These are phyloP conservation scores for Phytophthora europaea DNA, from an alignment of 352 stramenopile genomes.

Conservation along the genomic window DNA sequence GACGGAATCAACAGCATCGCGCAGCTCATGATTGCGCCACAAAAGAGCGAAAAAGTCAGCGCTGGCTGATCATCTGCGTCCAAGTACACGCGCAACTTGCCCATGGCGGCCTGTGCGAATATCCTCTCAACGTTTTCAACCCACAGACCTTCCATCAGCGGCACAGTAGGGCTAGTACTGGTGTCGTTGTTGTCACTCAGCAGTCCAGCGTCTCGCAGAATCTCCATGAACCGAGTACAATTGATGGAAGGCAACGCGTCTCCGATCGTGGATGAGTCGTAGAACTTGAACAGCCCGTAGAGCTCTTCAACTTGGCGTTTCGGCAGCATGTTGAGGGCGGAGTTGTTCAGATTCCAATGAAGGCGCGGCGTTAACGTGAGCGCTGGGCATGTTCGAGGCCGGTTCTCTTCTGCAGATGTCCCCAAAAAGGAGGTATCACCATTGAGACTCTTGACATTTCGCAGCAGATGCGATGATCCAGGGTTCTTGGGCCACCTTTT, in stretches of 20 bases:
- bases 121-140: conserved; percentile 44
- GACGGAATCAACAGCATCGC: conserved; percentile 45
- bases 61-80: conserved; percentile 59
- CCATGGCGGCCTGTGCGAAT: conserved; percentile 66
- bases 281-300: conserved; percentile 70
- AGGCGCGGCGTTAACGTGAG: conserved; percentile 43
- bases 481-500: conserved; percentile 15
- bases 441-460: neutral
- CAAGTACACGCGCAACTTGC: conserved; percentile 68
- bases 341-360: conserved; percentile 69
- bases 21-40: conserved; percentile 60
- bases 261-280: conserved; percentile 60
- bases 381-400: conserved; percentile 26
- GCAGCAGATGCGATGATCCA: conserved; percentile 9
- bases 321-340: conserved; percentile 38
- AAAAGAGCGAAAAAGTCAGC: conserved; percentile 67
- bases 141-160: conserved; percentile 3
- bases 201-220: conserved; percentile 53
- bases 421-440: neutral
- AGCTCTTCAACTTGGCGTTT: conserved; percentile 43
- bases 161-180: neutral
- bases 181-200: conserved; percentile 13
- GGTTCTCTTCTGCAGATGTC: neutral
- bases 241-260: conserved; percentile 64
- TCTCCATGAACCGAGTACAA: conserved; percentile 47